Conservation (phyloP, 768 basidiomycete species). For the Hydnum rufescens region DNA sequence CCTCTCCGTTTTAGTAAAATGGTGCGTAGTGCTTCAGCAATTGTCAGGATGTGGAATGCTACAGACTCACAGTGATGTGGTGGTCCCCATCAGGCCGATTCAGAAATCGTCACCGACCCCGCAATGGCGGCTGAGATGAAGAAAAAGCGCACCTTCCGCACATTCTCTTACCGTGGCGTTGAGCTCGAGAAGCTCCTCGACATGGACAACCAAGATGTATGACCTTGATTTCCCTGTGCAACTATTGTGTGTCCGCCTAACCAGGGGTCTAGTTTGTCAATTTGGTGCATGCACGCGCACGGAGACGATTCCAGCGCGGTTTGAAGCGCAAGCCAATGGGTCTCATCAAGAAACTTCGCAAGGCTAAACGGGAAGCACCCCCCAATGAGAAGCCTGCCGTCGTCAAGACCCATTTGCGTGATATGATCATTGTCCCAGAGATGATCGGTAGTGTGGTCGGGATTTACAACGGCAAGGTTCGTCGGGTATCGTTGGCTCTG, state of each 20-base stretch:
- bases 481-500: constrained; percentile 9
- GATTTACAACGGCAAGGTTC: constrained; percentile 94
- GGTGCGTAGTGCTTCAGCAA: too few relatives aligned
- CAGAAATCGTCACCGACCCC: constrained; percentile 63
- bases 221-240: constrained; percentile 7
- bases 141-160: constrained; percentile 97
- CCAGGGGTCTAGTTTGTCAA: constrained; percentile 20
- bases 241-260: not conserved
- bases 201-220: constrained; percentile 89
- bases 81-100: constrained; percentile 42
- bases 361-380: constrained; percentile 98
- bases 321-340: constrained; percentile 97
- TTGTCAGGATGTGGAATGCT: too few relatives aligned
- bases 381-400: constrained; percentile 98
- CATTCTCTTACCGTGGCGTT: constrained; percentile 94
- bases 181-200: constrained; percentile 98
- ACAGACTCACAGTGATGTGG: not conserved
- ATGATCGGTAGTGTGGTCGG: constrained; percentile 98
- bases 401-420: constrained; percentile 97
- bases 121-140: constrained; percentile 89
- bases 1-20: too few relatives aligned
- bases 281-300: constrained; percentile 97
- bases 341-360: constrained; percentile 97
- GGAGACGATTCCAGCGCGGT: constrained; percentile 96
- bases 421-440: constrained; percentile 99